phyloP scores from a whole-genome alignment of 176 grass and related monocot genomes.

The Avena eriantha region DNA sequence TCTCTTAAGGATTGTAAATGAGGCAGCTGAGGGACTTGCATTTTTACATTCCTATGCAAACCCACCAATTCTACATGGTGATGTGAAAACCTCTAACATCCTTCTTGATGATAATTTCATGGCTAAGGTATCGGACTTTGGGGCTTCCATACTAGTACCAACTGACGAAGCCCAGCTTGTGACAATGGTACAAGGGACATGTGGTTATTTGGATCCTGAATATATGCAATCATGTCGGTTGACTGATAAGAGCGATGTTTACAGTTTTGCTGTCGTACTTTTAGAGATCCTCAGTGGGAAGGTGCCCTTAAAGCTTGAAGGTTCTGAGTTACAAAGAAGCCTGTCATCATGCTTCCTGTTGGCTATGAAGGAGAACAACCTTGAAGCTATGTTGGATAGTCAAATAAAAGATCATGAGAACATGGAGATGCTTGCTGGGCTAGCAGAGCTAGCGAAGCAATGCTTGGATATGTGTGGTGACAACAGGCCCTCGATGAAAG shows the following conservation, averaged over 20 bases:
- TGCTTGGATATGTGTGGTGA: slow-evolving; percentile 30
- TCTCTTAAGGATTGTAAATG: slow-evolving; percentile 13
- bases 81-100: slow-evolving; percentile 41
- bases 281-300: slow-evolving; percentile 8
- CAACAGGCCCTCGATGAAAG: slow-evolving; percentile 24
- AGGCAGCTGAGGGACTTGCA: slow-evolving; percentile 35
- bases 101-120: slow-evolving; percentile 38
- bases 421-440: not conserved
- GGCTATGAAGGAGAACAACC: slow-evolving; percentile 33
- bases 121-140: slow-evolving; percentile 39
- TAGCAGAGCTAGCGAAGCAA: slow-evolving; percentile 16
- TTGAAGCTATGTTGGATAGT: slow-evolving; percentile 1
- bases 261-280: slow-evolving; percentile 24
- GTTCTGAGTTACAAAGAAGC: slow-evolving; percentile 13
- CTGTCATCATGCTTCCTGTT: slow-evolving; percentile 19
- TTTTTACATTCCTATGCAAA: slow-evolving; percentile 41
- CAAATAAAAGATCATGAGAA: slow-evolving; percentile 15
- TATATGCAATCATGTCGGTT: slow-evolving; percentile 36
- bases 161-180: slow-evolving; percentile 20
- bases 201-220: slow-evolving; percentile 20
- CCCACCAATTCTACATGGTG: slow-evolving; percentile 37
- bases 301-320: slow-evolving; percentile 12
- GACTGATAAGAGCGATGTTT: slow-evolving; percentile 30
- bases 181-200: slow-evolving; percentile 33
- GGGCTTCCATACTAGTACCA: slow-evolving; percentile 15